Evolutionary conservation across 371 early-diverging fungal genomes (phyloP).

Genomic region (Mortierella sp.): DNA sequence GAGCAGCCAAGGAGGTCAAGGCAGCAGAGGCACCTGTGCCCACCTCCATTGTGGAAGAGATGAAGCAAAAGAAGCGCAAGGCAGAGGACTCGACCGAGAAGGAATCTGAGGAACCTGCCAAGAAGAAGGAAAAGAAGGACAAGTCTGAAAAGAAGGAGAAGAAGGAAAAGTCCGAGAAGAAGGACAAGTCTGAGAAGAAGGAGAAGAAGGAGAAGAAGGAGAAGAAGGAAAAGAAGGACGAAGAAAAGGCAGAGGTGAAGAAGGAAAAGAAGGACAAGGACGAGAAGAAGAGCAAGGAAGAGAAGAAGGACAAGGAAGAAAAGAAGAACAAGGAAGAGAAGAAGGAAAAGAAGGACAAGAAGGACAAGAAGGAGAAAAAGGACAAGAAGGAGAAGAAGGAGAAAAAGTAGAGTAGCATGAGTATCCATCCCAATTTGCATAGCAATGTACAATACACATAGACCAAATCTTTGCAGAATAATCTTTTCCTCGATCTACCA

Average conservation of each 20-base stretch:
- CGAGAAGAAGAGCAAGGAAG: conserved; percentile 15
- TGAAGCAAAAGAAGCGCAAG: conserved; percentile 63
- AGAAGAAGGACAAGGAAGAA: conserved; percentile 18
- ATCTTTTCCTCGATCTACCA: too few species aligned
- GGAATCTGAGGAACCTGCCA: conserved; percentile 23
- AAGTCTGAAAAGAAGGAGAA: conserved; percentile 29
- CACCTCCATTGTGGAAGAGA: conserved; percentile 69
- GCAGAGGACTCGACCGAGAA: conserved; percentile 50
- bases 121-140: conserved; percentile 52
- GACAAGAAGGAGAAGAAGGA: conserved; percentile 15
- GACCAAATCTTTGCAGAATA: too few species aligned
- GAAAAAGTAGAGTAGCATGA: conserved; percentile 15
- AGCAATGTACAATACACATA: too few species aligned
- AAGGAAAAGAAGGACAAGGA: conserved; percentile 28
- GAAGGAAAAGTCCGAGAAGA: conserved; percentile 36
- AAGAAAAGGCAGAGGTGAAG: conserved; percentile 16
- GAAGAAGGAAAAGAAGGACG: conserved; percentile 21
- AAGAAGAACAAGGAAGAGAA: conserved; percentile 18
- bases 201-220: conserved; percentile 27
- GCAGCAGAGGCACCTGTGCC: conserved; percentile 41
- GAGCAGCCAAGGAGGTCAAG: conserved; percentile 2
- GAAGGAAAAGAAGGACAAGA: conserved; percentile 40
- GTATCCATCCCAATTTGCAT: too few species aligned
- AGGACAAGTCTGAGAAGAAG: conserved; percentile 5
- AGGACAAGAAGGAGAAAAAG: conserved; percentile 12